Evolutionary conservation across 2,329 filamentous ascomycete species (phyloP).

Genomic region (Ceratocystis smalleyi): DNA sequence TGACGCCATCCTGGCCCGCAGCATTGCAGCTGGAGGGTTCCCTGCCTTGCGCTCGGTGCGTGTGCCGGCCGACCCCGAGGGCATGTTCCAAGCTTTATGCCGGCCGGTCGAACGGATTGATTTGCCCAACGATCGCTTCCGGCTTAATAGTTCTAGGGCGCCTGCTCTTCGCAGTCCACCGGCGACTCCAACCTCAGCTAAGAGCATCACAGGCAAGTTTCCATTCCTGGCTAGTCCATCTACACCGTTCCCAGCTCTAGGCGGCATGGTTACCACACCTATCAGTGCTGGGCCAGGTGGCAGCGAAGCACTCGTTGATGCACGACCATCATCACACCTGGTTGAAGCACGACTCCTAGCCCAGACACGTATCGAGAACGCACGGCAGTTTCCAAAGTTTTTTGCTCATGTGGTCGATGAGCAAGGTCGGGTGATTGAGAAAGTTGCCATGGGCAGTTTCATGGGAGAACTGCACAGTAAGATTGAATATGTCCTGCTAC

Average conservation of each 20-base stretch:
- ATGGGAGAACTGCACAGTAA: conserved; percentile 43
- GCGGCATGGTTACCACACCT: conserved; percentile 19
- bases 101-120: conserved; percentile 42
- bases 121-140: conserved; percentile 35
- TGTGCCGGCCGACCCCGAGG: conserved; percentile 53
- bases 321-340: conserved; percentile 27
- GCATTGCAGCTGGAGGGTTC: conserved; percentile 47
- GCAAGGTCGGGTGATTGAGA: conserved; percentile 34
- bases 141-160: conserved; percentile 16
- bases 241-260: not conserved
- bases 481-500: conserved; percentile 44
- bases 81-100: conserved; percentile 53
- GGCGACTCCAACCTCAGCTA: conserved; percentile 6
- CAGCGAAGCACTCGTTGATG: conserved; percentile 21
- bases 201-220: conserved; percentile 10
- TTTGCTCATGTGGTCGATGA: conserved; percentile 43
- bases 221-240: conserved; percentile 18
- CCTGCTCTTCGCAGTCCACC: conserved; percentile 19
- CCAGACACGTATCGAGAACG: conserved; percentile 47
- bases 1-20: conserved; percentile 47
- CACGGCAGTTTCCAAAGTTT: conserved; percentile 38
- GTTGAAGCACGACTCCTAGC: conserved; percentile 43
- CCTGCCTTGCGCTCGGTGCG: conserved; percentile 45
- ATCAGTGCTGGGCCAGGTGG: conserved; percentile 16
- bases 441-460: conserved; percentile 43